Base-by-base conservation (phyloP, 2,329 filamentous ascomycete species). In the Aspergillus carbonarius region DNA sequence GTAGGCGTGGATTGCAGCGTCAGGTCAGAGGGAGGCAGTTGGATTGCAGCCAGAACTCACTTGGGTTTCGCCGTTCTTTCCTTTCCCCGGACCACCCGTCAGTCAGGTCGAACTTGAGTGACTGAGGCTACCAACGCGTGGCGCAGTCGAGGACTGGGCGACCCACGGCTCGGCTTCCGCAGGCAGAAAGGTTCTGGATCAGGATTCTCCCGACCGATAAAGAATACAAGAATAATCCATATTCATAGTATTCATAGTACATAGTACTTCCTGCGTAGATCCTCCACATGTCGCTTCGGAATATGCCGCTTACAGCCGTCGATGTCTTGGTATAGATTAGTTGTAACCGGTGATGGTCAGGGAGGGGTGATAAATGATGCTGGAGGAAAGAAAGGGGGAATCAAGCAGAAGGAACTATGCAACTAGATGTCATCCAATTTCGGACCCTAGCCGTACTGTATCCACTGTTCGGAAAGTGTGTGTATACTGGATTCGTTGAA, bases 121-220 rank as follows among this genome's bases (percentile, higher is more conserved):
- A 32, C 35, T 48, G 51, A 42, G 51, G 30, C 17, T 40, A 50
- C 48, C 8, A 23, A 53, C 50, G 51, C 51, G 51, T 54, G 51
- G 51, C 51, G 51, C 51, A 54, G 51, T 42, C 37, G 23, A 44
- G 17, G 10, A 23, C 35, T 27, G 20, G 37, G 15, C 20, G 23
- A 27, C 35, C 37, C 34, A 53, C 37, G 51, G 51, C 51, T 53
- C 35, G 50, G 35, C 50, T 23, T 53, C 34, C 50, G 10, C 23
- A 54, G 51, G 51, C 51, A 54, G 51, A 54, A 42, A 37, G 18
- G 51, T 54, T 54, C 51, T 42, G 39, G 37, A 44, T 23, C 51
- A 54, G 51, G 44, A 12, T 54, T 54, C 51, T 44, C 39, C 51
- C 51, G 51, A 42, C 37, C 50, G 50, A 40, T 42, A 17, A 27